Evolutionary conservation across 495 filamentous ascomycete genomes (phyloP), one percentile per base, ranked within the genome.

Genomic region (Podospora fimiseda): DNA sequence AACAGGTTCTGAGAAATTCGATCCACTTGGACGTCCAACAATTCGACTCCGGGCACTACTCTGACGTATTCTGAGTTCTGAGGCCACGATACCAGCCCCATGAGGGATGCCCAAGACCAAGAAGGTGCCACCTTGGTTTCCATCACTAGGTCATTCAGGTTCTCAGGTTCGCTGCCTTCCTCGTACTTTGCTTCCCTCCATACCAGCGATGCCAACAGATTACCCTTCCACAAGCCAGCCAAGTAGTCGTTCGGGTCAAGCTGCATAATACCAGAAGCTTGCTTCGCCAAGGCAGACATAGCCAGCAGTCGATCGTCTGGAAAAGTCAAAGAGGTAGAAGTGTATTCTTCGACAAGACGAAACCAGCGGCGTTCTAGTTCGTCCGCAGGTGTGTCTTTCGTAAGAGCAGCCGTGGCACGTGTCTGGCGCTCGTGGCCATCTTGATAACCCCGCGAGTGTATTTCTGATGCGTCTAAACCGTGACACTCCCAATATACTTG

Each of bases 401-500:
- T 33, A 11, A 33, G 5, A 33, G 5, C 6, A 11, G 42, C 7
- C 23, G 8, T 33, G 44, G 11, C 3, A 47, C 7, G n/a, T n/a
- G n/a, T n/a, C n/a, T n/a, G n/a, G n/a, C n/a, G n/a, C n/a, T n/a
- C n/a, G n/a, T n/a, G n/a, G n/a, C n/a, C n/a, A n/a, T n/a, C n/a
- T n/a, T n/a, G n/a, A n/a, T n/a, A n/a, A n/a, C 44, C 44, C 23
- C 3, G 2, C 42, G 23, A 23, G 1, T 30, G 44, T 6, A 47
- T 23, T 14, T 47, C 44, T 15, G 44, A 47, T 33, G 44, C 44
- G 3, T 47, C 44, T 7, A 47, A 15, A 5, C 11, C 20, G 19
- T 47, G 44, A 14, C 44, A 47, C 44, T 47, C 44, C 44, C 44
- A 47, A 41, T n/a, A 51, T 11, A 51, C 48, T 16, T 51, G 48